phyloP scores from a whole-genome alignment of 768 basidiomycete genomes.

The Termitomyces sp. region DNA sequence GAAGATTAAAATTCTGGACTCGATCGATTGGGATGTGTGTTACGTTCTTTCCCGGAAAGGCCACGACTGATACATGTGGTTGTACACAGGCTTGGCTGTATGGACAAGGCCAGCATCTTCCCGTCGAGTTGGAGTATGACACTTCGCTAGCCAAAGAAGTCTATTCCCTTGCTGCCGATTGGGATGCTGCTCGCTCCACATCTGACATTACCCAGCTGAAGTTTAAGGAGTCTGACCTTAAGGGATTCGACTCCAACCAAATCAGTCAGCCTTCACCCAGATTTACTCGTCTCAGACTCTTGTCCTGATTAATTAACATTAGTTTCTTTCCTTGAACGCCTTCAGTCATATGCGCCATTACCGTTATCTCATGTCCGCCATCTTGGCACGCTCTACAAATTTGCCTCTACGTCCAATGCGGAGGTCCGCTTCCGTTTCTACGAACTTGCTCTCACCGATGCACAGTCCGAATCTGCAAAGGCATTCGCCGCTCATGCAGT shows the following conservation, averaged over 20 bases:
- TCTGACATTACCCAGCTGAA: conserved; percentile 38
- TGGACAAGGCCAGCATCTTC: conserved; percentile 71
- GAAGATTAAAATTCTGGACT: conserved; percentile 61
- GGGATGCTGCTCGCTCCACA: conserved; percentile 59
- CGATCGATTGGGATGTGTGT: conserved; percentile 73
- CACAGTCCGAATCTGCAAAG: conserved; percentile 40
- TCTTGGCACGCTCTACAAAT: conserved; percentile 50
- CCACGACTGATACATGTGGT: background rate
- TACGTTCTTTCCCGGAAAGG: background rate
- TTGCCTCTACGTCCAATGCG: conserved; percentile 57
- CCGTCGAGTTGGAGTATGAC: conserved; percentile 74
- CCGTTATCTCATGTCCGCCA: conserved; percentile 53
- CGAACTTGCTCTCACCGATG: conserved; percentile 55
- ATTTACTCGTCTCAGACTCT: background rate
- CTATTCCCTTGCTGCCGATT: conserved; percentile 65
- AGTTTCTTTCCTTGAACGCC: conserved; percentile 84
- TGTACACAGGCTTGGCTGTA: conserved; percentile 67
- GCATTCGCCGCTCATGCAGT: conserved; percentile 49
- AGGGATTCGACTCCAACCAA: conserved; percentile 68
- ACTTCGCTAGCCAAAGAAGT: conserved; percentile 63
- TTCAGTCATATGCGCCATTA: conserved; percentile 58
- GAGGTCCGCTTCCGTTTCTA: conserved; percentile 82
- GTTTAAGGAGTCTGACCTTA: conserved; percentile 60
- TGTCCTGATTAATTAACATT: background rate
- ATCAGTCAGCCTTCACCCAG: conserved; percentile 42